These are phyloP conservation scores for Hanseniaspora meyeri DNA, from an alignment of 805 yeast species.

Conservation along the genomic window DNA sequence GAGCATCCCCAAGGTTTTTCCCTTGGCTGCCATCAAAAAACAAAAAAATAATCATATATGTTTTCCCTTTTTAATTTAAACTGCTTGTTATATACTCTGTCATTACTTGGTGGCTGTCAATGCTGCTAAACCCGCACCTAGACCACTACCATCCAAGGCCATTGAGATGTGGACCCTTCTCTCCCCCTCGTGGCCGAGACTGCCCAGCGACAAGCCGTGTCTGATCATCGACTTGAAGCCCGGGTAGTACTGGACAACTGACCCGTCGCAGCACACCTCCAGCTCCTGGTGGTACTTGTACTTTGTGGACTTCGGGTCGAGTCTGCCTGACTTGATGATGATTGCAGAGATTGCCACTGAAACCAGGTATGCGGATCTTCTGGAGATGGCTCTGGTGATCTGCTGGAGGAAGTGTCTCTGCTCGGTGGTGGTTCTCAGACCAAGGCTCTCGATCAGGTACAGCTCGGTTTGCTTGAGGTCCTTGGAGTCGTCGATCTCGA, in stretches of 20 bases:
- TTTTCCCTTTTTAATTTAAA: too few relatives aligned
- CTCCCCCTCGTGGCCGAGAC: conserved; percentile 62
- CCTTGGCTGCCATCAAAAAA: too few relatives aligned
- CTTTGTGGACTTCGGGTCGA: conserved; percentile 28
- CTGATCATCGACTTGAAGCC: conserved; percentile 70
- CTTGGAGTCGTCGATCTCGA: conserved; percentile 74
- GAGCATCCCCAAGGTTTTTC: too few relatives aligned
- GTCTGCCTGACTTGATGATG: conserved; percentile 50
- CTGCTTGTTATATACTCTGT: too few relatives aligned
- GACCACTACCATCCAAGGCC: conserved; percentile 93
- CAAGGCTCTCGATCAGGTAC: conserved; percentile 50
- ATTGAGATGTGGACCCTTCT: conserved; percentile 64
- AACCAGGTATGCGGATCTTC: conserved; percentile 79
- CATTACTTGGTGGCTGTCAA: conserved; percentile 25
- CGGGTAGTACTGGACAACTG: conserved; percentile 87
- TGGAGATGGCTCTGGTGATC: conserved; percentile 66
- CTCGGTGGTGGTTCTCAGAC: conserved; percentile 54
- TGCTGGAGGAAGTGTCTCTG: conserved; percentile 67
- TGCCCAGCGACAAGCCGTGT: conserved; percentile 59
- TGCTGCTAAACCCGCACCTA: conserved; percentile 95
- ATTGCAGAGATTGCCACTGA: conserved; percentile 86
- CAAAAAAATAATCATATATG: too few relatives aligned
- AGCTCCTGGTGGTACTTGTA: conserved; percentile 50
- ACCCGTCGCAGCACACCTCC: conserved; percentile 92
- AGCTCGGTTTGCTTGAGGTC: conserved; percentile 59